Percentiles rank a stretch among this genome's conserved stretches.
phyloP scores from a whole-genome alignment of 179 eudicot species.

The Silene coronaria region DNA sequence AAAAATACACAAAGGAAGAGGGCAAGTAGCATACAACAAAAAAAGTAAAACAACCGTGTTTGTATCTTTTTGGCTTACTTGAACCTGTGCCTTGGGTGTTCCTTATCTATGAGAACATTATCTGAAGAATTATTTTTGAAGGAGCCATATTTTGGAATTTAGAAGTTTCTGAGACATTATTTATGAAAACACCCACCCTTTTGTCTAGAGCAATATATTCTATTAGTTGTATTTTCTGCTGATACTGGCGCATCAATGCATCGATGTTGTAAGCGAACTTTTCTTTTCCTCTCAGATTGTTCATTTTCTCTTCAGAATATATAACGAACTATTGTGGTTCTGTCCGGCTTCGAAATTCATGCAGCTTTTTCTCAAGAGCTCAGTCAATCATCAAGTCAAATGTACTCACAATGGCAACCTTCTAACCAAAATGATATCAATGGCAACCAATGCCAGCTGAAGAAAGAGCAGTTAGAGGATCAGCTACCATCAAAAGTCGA shows the following conservation, averaged over 20 bases:
- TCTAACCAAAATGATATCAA: constrained; percentile 45
- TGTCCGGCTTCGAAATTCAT: constrained; percentile 15
- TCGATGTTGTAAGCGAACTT: neutral
- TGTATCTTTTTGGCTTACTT: neutral
- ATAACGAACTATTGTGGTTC: constrained; percentile 9
- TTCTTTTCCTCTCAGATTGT: neutral
- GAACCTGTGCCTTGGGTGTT: neutral
- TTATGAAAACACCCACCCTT: neutral
- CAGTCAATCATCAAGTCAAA: constrained; percentile 48
- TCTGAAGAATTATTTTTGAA: neutral
- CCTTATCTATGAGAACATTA: neutral
- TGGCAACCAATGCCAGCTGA: constrained; percentile 37
- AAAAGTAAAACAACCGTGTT: neutral
- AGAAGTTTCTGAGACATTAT: neutral
- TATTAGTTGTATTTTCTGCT: neutral
- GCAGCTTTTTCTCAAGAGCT: constrained; percentile 57
- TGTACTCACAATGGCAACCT: constrained; percentile 58
- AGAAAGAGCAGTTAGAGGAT: constrained; percentile 30
- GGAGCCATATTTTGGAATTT: neutral
- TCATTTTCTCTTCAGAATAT: neutral
- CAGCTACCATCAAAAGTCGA: constrained; percentile 43
- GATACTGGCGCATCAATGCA: neutral
- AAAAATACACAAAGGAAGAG: neutral
- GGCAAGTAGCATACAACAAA: neutral
- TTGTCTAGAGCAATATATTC: neutral